Evolutionary conservation across 2,329 filamentous ascomycete genomes (phyloP).

Genomic region (Sporothrix euskadiensis): DNA sequence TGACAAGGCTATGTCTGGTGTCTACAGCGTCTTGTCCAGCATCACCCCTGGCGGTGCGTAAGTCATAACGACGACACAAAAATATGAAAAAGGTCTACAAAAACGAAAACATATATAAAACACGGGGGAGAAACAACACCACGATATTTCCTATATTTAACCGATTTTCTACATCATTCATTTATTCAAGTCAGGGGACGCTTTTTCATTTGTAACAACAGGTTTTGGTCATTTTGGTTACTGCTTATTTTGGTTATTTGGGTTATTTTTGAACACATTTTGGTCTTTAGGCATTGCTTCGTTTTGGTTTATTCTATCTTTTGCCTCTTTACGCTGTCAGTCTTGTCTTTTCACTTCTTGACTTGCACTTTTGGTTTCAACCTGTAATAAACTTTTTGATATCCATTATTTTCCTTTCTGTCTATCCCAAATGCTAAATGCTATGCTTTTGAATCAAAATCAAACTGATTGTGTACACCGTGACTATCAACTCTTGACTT

Average conservation of each 20-base stretch:
- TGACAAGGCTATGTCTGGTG: constrained; percentile 39
- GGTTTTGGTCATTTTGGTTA: background rate
- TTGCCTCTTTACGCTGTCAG: constrained; percentile 5
- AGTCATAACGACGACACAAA: background rate
- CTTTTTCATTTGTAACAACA: constrained; percentile 27
- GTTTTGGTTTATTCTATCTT: background rate
- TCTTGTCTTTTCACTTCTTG: background rate
- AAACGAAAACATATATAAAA: background rate
- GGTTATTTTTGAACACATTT: background rate
- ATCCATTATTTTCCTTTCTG: constrained; percentile 16
- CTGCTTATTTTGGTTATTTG: background rate
- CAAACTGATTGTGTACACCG: background rate
- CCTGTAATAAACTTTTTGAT: constrained; percentile 18
- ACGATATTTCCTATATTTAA: background rate
- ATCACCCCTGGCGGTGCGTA: background rate
- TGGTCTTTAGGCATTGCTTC: background rate
- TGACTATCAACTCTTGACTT: background rate
- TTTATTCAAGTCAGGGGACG: background rate
- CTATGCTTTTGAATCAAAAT: constrained; percentile 19
- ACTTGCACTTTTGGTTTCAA: background rate
- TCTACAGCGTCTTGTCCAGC: constrained; percentile 21
- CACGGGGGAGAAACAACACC: background rate
- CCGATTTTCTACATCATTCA: background rate
- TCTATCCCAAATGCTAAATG: constrained; percentile 12
- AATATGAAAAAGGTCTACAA: background rate